Evolutionary conservation across 768 basidiomycete genomes (phyloP), one percentile per base, ranked within the genome.

Genomic region (Rhodotorula babjevae): DNA sequence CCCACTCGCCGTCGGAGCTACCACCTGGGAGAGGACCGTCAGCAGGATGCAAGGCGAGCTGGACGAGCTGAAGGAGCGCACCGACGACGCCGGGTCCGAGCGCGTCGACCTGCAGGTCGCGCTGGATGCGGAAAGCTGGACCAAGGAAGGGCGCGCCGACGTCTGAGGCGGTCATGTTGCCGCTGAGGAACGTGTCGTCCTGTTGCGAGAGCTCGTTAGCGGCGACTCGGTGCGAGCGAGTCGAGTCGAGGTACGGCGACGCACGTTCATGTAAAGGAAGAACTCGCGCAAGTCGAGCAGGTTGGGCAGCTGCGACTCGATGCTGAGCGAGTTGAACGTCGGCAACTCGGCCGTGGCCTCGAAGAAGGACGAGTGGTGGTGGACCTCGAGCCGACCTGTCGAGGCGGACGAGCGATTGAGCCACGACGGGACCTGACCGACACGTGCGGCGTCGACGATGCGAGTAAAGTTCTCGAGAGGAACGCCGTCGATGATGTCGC

Each of bases 391-490:
- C 31, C 36, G 55, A 4, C 27, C 15, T 10, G 2, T n/a, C 15
- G n/a, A 8, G 25, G 5, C 27, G 10, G 50, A 25, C 5, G 53
- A 52, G 50, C 49, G 25, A 73, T 33, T 67, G 58, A 84, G 80
- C 83, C 83, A 84, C 66, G 81, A 81, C 3, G 84, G 84, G 15
- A 83, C 75, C 49, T 82, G 80, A 21, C 82, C 82, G 10, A 71
- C 49, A 6, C 65, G 62, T 6, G 53, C 0, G 1, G 16, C 29
- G 3, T 47, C 16, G 36, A 61, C 60, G 61, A 31, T n/a, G 18
- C 14, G 23, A 8, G 29, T 65, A 6, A 33, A 15, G 27, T 52
- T 61, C 33, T 10, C 33, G 40, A 23, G 3, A 0, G 25, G 10
- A 0, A 9, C 49, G 21, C n/a, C 19, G 25, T 61, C 55, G 59